phyloP scores from a whole-genome alignment of 306 rosid genomes.

The Glycine soja region DNA sequence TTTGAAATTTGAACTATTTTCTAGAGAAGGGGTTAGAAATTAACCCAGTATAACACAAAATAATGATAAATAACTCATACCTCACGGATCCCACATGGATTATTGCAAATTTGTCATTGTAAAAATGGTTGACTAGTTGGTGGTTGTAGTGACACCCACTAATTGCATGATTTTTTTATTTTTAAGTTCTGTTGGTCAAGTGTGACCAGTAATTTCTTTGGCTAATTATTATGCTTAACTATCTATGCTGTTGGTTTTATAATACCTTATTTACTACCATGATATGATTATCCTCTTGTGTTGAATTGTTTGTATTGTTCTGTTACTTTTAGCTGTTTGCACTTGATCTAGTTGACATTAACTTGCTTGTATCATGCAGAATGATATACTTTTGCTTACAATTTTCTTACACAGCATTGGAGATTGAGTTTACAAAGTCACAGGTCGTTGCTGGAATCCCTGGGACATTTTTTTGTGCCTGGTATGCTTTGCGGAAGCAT shows the following conservation, averaged over 20 bases:
- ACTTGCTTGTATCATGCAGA: slow-evolving; percentile 62
- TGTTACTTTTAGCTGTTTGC: slow-evolving; percentile 33
- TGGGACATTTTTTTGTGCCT: slow-evolving; percentile 94
- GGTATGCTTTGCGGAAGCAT: slow-evolving; percentile 94
- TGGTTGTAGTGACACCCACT: neutral
- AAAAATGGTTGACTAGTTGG: slow-evolving; percentile 1
- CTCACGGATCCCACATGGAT: neutral
- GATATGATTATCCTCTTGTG: neutral
- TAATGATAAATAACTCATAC: slow-evolving; percentile 25
- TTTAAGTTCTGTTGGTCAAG: neutral
- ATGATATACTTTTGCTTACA: slow-evolving; percentile 67
- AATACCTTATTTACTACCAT: neutral
- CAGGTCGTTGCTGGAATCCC: slow-evolving; percentile 92
- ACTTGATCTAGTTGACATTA: slow-evolving; percentile 61
- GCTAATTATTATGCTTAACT: neutral
- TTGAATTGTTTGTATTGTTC: neutral
- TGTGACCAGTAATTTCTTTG: neutral
- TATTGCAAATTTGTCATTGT: neutral
- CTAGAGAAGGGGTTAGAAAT: neutral
- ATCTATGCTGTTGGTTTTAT: neutral
- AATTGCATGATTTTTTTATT: slow-evolving; percentile 1
- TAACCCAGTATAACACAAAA: slow-evolving; percentile 12
- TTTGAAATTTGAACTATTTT: slow-evolving; percentile 26
- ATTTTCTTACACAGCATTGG: slow-evolving; percentile 86
- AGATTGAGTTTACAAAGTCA: slow-evolving; percentile 95